Evolutionary conservation across 495 filamentous ascomycete genomes (phyloP), one percentile per base, ranked within the genome.

Genomic region (Pseudotulostoma volvatum): DNA sequence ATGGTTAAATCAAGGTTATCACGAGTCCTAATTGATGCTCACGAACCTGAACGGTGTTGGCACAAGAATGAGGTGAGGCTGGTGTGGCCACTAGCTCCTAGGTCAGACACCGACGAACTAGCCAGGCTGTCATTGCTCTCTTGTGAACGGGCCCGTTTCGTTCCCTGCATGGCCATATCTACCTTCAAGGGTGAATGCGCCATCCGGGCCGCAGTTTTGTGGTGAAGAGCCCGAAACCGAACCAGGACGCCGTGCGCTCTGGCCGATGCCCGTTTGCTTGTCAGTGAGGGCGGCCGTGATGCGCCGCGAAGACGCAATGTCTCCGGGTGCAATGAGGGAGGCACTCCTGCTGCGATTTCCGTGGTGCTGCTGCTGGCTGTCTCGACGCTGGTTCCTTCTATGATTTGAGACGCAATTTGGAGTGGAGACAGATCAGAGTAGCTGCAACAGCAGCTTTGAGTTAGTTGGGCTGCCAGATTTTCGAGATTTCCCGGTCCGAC

Each of bases 361-460:
- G 53, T 41, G 34, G 46, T 43, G 47, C 50, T 46, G 43, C 43
- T 40, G 48, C 34, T 34, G 11, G 46, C n/a, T n/a, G 40, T 42
- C 47, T 47, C 41, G 44, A 40, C 16, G 53, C 43, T 37, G 52
- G 43, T 18, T 52, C 48, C 36, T 44, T 48, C 46, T 45, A 40
- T 45, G 51, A 55, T 47, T 18, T 37, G 34, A 34, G 23, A 20
- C 11, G 40, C 9, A 35, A 61, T 65, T 52, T 63, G 61, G 46
- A 64, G 52, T 44, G 55, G 50, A 15, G 63, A 64, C 50, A 67
- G 57, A 64, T 67, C 61, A 55, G 61, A 61, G 63, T 61, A 67
- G 63, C 63, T 65, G 53, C 57, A 50, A 44, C 57, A 64, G 63
- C 63, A 65, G 63, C 56, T 57, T 45, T 54, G 52, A 46, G 57